phyloP scores from a whole-genome alignment of 257 asterid species.

The Solanum bulbocastanum region DNA sequence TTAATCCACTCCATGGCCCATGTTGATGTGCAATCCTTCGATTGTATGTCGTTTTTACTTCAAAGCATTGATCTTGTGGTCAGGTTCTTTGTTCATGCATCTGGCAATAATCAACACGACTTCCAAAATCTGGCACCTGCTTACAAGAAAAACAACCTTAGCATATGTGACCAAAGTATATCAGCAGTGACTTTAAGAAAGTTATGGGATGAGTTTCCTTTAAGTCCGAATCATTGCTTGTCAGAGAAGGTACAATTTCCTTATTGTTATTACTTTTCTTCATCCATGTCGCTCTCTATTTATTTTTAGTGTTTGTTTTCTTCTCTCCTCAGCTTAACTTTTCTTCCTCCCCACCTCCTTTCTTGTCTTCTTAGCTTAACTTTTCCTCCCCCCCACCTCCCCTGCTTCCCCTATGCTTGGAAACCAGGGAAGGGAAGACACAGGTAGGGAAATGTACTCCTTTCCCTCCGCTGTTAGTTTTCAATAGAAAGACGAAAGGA shows the following conservation, averaged over 20 bases:
- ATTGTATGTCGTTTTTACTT: slow-evolving; percentile 68
- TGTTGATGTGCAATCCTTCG: slow-evolving; percentile 56
- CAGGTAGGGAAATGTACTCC: background rate
- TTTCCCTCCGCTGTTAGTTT: background rate
- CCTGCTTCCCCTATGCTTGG: background rate
- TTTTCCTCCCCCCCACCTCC: background rate
- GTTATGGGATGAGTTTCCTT: slow-evolving; percentile 80
- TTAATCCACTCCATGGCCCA: slow-evolving; percentile 29
- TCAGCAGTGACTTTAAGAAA: slow-evolving; percentile 43
- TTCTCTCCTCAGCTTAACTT: background rate
- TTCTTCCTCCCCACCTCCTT: background rate
- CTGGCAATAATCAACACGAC: slow-evolving; percentile 18
- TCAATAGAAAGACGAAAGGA: background rate
- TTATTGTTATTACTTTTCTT: background rate
- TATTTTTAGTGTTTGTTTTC: background rate
- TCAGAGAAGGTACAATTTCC: slow-evolving; percentile 43
- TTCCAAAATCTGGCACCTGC: slow-evolving; percentile 9
- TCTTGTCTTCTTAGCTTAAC: background rate
- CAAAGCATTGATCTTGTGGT: slow-evolving; percentile 59
- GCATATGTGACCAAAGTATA: slow-evolving; percentile 18
- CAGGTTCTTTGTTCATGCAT: slow-evolving; percentile 31
- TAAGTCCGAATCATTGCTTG: slow-evolving; percentile 31
- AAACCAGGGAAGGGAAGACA: background rate
- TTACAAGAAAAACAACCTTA: slow-evolving; percentile 14
- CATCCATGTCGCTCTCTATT: background rate